Conservation (phyloP, 768 basidiomycete species). For the Boletus fagicola region DNA sequence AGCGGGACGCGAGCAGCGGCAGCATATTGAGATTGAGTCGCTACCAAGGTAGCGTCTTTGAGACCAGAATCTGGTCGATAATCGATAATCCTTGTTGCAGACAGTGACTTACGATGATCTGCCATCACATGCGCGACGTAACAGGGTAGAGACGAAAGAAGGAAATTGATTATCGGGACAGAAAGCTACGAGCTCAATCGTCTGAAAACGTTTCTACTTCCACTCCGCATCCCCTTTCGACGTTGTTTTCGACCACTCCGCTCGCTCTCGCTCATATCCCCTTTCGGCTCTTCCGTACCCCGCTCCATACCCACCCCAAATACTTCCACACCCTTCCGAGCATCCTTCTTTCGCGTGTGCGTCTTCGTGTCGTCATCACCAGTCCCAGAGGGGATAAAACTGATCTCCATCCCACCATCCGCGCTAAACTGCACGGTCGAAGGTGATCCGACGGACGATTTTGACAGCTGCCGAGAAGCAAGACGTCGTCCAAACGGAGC, state of each 20-base stretch:
- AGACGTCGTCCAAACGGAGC: conserved; percentile 75
- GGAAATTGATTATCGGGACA: neutral
- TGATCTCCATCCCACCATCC: conserved; percentile 80
- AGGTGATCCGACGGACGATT: conserved; percentile 12
- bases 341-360: conserved; percentile 34
- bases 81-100: neutral
- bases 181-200: conserved; percentile 18
- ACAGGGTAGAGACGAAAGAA: neutral
- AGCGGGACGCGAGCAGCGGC: conserved; percentile 75
- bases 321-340: conserved; percentile 63
- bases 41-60: conserved; percentile 1
- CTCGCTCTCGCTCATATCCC: conserved; percentile 60
- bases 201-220: conserved; percentile 83
- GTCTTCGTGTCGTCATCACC: conserved; percentile 12
- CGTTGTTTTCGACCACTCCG: conserved; percentile 76
- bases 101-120: conserved; percentile 25
- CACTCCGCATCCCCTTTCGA: conserved; percentile 79
- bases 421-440: conserved; percentile 28
- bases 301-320: conserved; percentile 92
- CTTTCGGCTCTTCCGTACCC: conserved; percentile 52
- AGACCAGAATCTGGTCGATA: neutral
- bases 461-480: conserved; percentile 21
- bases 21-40: conserved; percentile 66
- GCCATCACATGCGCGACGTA: conserved; percentile 9
- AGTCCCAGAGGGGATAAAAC: conserved; percentile 63